Evolutionary conservation across 768 basidiomycete species (phyloP).

Genomic region (Mrakia blollopis): DNA sequence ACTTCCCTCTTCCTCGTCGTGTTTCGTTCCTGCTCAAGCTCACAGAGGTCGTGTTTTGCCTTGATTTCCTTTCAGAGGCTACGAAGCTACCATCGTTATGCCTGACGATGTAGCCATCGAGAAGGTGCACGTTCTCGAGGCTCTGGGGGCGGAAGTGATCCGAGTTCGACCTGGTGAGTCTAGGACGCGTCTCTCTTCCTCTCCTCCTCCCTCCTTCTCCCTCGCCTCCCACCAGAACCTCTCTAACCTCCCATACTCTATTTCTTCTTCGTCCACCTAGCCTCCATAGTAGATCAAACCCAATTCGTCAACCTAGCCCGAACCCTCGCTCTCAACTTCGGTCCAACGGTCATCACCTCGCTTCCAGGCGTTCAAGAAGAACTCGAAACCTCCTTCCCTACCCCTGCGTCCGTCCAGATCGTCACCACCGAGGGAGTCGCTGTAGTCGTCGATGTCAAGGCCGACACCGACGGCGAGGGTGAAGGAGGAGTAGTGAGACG

Average conservation of each 20-base stretch:
- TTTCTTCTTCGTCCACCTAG: constrained; percentile 37
- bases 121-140: constrained; percentile 75
- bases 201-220: not conserved
- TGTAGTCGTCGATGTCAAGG: not conserved
- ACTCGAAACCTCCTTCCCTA: not conserved
- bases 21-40: not conserved
- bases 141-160: constrained; percentile 83
- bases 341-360: constrained; percentile 46
- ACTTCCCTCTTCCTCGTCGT: not conserved
- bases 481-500: not conserved
- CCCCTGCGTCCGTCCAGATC: not conserved
- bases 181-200: not conserved
- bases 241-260: not conserved
- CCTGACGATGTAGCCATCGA: constrained; percentile 83
- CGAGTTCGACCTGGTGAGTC: constrained; percentile 61
- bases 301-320: constrained; percentile 86
- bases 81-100: constrained; percentile 82
- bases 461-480: not conserved
- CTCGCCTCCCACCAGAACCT: not conserved
- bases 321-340: constrained; percentile 70
- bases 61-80: constrained; percentile 57
- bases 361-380: constrained; percentile 22
- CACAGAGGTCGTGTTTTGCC: not conserved
- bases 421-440: not conserved
- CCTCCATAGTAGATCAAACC: constrained; percentile 85